Conservation (phyloP, 1,284 basidiomycete species). For the Cryptococcus sp. region DNA sequence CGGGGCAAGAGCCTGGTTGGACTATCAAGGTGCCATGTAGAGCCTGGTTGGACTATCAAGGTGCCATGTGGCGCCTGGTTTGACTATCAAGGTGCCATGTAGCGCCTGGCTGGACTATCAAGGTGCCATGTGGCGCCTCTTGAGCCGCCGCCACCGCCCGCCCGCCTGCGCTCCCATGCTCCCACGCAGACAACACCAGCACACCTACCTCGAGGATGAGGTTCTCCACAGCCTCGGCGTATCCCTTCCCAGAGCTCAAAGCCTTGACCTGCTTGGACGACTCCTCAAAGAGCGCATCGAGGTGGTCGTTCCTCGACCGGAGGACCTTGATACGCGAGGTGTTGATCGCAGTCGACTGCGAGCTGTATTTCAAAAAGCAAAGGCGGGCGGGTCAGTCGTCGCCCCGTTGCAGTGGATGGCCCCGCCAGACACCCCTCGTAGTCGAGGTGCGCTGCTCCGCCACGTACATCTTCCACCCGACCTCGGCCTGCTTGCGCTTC, state of each 20-base stretch:
- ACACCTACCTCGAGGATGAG: slow-evolving; percentile 70
- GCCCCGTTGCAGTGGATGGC: neutral
- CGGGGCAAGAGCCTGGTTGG: too few relatives aligned
- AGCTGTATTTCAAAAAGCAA: slow-evolving; percentile 54
- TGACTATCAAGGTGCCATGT: too few relatives aligned
- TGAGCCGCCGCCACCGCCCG: too few relatives aligned
- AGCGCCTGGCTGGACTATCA: too few relatives aligned
- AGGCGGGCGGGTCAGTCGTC: neutral
- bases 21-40: too few relatives aligned
- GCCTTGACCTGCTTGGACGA: slow-evolving; percentile 64
- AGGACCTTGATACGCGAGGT: slow-evolving; percentile 88
- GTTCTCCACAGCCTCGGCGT: slow-evolving; percentile 72
- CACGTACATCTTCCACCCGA: slow-evolving; percentile 88
- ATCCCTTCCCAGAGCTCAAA: slow-evolving; percentile 68
- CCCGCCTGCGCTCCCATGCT: too few relatives aligned
- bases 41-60: too few relatives aligned
- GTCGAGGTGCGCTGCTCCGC: neutral
- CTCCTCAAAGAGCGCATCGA: slow-evolving; percentile 81
- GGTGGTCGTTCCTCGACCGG: slow-evolving; percentile 85
- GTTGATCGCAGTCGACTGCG: slow-evolving; percentile 94
- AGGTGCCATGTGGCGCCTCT: too few relatives aligned
- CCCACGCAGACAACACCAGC: neutral
- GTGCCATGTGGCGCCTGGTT: too few relatives aligned
- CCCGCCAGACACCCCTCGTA: neutral
- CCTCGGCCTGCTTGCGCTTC: slow-evolving; percentile 86